Evolutionary conservation across 106 monocot genomes (phyloP).

Genomic region (Acanthochlamys bracteata): DNA sequence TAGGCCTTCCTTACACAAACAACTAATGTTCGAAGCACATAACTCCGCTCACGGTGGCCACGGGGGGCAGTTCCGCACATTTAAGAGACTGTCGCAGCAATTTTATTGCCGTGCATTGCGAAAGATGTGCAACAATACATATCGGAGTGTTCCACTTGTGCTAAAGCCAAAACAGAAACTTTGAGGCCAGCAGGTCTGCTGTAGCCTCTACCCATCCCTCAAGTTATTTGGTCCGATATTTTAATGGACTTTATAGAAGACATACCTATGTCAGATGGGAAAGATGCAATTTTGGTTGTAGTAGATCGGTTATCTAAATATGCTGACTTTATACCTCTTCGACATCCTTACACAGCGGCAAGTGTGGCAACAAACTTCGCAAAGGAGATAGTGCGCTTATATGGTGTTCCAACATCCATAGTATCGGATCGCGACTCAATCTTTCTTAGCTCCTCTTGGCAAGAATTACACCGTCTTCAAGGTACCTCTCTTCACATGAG

Average conservation of each 20-base stretch:
- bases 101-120: slow-evolving; percentile 1
- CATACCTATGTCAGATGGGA: neutral
- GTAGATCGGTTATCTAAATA: neutral
- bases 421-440: neutral
- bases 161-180: neutral
- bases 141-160: neutral
- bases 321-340: neutral
- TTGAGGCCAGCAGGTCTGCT: neutral
- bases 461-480: neutral
- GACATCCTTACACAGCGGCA: neutral
- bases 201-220: slow-evolving; percentile 4
- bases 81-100: neutral
- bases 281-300: neutral
- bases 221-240: slow-evolving; percentile 1
- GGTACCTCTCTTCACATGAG: neutral
- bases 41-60: too few species aligned
- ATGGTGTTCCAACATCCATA: neutral
- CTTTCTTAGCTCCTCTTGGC: neutral
- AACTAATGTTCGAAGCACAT: too few species aligned
- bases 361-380: neutral
- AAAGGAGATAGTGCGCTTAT: neutral
- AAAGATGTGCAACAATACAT: neutral
- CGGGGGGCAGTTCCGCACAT: too few species aligned
- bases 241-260: slow-evolving; percentile 6
- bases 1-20: too few species aligned